Conservation (phyloP, 192 early-diverging fungal species). For the Backusella tuberculispora region DNA sequence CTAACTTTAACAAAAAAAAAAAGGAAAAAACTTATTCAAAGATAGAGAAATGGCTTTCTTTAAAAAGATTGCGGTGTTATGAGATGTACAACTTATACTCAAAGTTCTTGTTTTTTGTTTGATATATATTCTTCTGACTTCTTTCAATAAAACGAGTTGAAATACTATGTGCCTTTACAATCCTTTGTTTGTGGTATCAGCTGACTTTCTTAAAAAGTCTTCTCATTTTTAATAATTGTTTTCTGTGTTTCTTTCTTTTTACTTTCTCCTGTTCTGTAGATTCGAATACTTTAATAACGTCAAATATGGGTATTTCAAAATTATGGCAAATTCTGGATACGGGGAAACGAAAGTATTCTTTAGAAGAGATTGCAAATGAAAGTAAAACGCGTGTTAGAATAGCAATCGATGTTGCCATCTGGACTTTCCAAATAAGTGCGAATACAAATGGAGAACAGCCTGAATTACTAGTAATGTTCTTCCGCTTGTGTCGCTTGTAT, state of each 20-base stretch:
- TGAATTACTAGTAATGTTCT: slow-evolving; percentile 19
- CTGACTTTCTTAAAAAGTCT: background rate
- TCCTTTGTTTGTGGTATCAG: background rate
- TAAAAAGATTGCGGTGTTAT: background rate
- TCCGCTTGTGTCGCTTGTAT: slow-evolving; percentile 27
- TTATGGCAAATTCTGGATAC: slow-evolving; percentile 6
- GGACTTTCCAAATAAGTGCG: slow-evolving; percentile 15
- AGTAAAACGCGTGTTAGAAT: slow-evolving; percentile 17
- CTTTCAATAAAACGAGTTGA: background rate
- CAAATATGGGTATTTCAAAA: slow-evolving; percentile 18
- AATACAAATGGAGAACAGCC: background rate
- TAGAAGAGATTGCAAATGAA: slow-evolving; percentile 5
- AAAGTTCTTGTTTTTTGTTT: background rate
- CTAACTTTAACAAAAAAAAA: background rate
- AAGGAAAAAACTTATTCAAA: background rate
- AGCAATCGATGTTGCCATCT: slow-evolving; percentile 30
- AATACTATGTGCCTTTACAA: background rate
- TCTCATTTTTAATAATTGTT: background rate
- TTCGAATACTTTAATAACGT: too few species aligned
- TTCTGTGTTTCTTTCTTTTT: background rate
- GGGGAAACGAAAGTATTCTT: background rate
- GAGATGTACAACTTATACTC: slow-evolving; percentile 16
- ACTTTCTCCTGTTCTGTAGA: background rate
- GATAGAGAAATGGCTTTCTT: background rate
- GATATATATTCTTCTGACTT: background rate